phyloP scores from a whole-genome alignment of 768 basidiomycete genomes.

The Russula sp. region DNA sequence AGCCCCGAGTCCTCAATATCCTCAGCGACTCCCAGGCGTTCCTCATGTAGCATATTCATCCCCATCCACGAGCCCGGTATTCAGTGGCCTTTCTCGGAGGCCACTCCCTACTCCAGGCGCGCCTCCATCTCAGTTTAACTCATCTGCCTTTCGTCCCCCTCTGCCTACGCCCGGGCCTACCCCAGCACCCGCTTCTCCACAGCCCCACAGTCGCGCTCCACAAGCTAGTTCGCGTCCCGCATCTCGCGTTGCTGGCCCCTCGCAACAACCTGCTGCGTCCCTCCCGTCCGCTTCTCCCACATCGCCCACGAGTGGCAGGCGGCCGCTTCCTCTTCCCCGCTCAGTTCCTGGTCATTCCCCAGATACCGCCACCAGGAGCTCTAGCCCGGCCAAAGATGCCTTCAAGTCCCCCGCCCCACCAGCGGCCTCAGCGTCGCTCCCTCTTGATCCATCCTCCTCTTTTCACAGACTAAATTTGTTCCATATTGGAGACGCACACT shows the following conservation, averaged over 20 bases:
- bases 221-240: constrained; percentile 8
- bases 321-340: constrained; percentile 29
- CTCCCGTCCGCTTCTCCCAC: constrained; percentile 24
- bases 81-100: constrained; percentile 23
- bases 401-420: constrained; percentile 6
- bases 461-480: constrained; percentile 23
- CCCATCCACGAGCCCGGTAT: constrained; percentile 27
- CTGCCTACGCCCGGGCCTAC: constrained; percentile 31
- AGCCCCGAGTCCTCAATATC: constrained; percentile 31
- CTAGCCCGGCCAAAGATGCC: constrained; percentile 27
- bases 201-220: constrained; percentile 1
- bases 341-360: neutral
- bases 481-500: constrained; percentile 32
- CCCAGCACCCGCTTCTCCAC: constrained; percentile 23
- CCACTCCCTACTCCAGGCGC: constrained; percentile 30
- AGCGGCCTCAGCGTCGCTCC: neutral
- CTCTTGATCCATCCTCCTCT: neutral
- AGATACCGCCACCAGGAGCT: constrained; percentile 19
- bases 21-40: constrained; percentile 18
- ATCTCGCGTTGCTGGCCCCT: constrained; percentile 1
- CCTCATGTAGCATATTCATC: constrained; percentile 18
- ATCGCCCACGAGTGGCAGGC: constrained; percentile 23
- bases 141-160: constrained; percentile 22
- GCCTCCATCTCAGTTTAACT: constrained; percentile 13
- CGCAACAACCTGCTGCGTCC: constrained; percentile 7